Evolutionary conservation across 345 rosid genomes (phyloP).

Genomic region (Acer yangbiense): DNA sequence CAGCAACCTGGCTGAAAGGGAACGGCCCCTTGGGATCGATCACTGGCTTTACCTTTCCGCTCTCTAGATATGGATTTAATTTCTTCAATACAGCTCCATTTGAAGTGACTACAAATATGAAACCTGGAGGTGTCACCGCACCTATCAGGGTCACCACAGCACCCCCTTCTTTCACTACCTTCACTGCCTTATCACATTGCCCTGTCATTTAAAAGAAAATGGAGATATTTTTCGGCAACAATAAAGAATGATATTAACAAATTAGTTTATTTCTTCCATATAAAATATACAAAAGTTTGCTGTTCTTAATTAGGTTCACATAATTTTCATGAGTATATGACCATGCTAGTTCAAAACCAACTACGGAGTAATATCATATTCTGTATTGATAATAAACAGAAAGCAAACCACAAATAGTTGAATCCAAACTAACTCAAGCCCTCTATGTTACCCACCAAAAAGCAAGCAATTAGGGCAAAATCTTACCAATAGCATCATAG

Average conservation of each 20-base stretch:
- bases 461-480: neutral
- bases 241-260: neutral
- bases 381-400: neutral
- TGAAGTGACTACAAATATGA: constrained; percentile 90
- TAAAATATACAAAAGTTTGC: too few relatives aligned
- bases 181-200: constrained; percentile 90
- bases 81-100: constrained; percentile 78
- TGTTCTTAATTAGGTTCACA: too few relatives aligned
- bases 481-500: constrained; percentile 86
- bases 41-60: constrained; percentile 81
- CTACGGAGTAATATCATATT: too few relatives aligned
- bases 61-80: constrained; percentile 75
- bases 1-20: constrained; percentile 59
- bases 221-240: neutral
- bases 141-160: constrained; percentile 89
- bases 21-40: constrained; percentile 89
- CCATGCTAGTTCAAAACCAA: too few relatives aligned
- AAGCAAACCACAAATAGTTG: neutral
- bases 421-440: neutral
- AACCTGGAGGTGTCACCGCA: constrained; percentile 88
- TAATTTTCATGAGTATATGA: too few relatives aligned
- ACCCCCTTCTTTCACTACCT: constrained; percentile 88
- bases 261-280: neutral
- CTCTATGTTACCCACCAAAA: neutral
- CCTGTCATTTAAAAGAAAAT: constrained; percentile 39